These are phyloP conservation scores for Linderniella brevidens DNA, from an alignment of 257 asterid genomes.

Conservation along the genomic window DNA sequence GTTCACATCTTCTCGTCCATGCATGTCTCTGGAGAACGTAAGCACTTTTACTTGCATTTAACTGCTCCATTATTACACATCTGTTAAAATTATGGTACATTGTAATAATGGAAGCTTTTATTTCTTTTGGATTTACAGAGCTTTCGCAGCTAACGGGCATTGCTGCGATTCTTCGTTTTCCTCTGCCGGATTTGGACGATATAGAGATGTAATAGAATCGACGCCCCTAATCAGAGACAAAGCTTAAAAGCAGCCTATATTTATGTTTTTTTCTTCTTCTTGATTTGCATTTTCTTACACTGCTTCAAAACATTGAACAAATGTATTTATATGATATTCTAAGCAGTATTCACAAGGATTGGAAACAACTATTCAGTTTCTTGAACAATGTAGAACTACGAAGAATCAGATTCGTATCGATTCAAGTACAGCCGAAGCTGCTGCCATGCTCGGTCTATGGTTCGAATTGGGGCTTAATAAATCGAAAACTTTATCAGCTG, in stretches of 20 bases:
- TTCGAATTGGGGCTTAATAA: slow-evolving; percentile 29
- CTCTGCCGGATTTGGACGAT: slow-evolving; percentile 86
- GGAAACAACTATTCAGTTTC: slow-evolving; percentile 30
- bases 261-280: too few relatives aligned
- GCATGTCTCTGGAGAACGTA: slow-evolving; percentile 99
- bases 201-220: slow-evolving; percentile 55
- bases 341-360: slow-evolving; percentile 15
- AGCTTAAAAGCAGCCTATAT: too few relatives aligned
- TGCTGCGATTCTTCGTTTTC: slow-evolving; percentile 93
- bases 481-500: slow-evolving; percentile 40
- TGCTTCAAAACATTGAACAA: too few relatives aligned
- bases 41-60: slow-evolving; percentile 16
- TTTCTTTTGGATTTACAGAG: slow-evolving; percentile 33
- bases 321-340: too few relatives aligned
- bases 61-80: too few relatives aligned
- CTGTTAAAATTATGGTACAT: not conserved
- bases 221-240: too few relatives aligned
- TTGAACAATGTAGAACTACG: too few relatives aligned
- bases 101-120: not conserved
- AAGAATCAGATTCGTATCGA: slow-evolving; percentile 12
- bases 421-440: slow-evolving; percentile 49
- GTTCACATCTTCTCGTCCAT: slow-evolving; percentile 80
- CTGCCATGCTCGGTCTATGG: slow-evolving; percentile 49
- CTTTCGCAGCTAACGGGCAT: slow-evolving; percentile 70
- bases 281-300: too few relatives aligned